Percentiles rank a stretch among this genome's conserved stretches.
Conservation (phyloP, 2,329 filamentous ascomycete genomes). For the Chrysosporium queenslandicum region DNA sequence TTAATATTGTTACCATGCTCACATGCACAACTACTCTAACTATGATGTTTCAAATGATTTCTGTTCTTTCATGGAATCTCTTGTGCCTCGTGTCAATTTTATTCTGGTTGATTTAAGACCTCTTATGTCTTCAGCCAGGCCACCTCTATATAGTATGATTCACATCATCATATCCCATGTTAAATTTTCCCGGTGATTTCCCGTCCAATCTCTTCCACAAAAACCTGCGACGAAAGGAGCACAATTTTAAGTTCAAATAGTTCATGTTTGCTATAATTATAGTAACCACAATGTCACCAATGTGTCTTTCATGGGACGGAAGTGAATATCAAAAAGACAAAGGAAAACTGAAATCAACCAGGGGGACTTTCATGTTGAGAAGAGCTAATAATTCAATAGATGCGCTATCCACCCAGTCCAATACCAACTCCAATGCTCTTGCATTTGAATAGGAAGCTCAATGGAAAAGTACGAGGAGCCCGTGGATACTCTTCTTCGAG, state of each 20-base stretch:
- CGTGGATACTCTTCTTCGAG: background rate
- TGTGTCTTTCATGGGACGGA: background rate
- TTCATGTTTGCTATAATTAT: background rate
- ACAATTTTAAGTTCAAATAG: too few species aligned
- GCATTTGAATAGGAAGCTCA: background rate
- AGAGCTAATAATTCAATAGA: too few species aligned
- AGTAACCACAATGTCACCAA: background rate
- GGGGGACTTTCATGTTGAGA: background rate
- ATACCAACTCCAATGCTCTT: slow-evolving; percentile 2
- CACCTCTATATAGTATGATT: background rate
- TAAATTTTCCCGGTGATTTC: too few species aligned
- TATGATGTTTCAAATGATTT: background rate
- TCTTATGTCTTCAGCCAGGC: background rate
- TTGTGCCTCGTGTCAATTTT: background rate
- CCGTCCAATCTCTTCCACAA: too few species aligned
- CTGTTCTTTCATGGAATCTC: background rate
- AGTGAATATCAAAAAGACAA: background rate
- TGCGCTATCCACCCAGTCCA: slow-evolving; percentile 5
- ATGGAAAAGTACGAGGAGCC: background rate
- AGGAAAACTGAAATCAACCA: background rate
- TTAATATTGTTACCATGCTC: background rate
- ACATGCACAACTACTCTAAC: background rate
- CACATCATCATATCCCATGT: background rate
- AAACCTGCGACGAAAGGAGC: too few species aligned
- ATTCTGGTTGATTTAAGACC: background rate